phyloP scores from a whole-genome alignment of 495 filamentous ascomycete species.

The Lentithecium fluviatile region DNA sequence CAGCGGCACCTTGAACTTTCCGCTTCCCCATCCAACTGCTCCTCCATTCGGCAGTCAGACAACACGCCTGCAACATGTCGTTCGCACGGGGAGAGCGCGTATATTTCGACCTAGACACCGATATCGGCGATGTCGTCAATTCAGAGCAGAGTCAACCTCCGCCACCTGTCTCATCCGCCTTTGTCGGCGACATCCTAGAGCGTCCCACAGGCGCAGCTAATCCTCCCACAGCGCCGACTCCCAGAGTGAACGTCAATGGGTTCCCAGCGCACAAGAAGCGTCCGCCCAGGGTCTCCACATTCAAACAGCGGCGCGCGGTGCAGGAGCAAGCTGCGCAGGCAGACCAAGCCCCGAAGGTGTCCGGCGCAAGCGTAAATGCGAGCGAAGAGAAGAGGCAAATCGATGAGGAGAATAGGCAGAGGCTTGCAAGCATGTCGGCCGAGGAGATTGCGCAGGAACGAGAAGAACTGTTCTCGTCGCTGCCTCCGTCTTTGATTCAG shows the following conservation, averaged over 20 bases:
- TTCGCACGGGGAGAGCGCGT: slow-evolving; percentile 33
- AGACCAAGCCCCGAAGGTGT: not conserved
- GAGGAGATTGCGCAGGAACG: slow-evolving; percentile 76
- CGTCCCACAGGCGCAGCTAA: slow-evolving; percentile 55
- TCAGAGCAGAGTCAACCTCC: slow-evolving; percentile 3
- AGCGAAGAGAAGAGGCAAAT: slow-evolving; percentile 67
- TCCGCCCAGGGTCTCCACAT: slow-evolving; percentile 60
- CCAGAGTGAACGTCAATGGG: slow-evolving; percentile 61
- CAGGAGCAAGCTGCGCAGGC: not conserved
- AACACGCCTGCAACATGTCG: slow-evolving; percentile 21
- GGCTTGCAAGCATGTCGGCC: slow-evolving; percentile 74
- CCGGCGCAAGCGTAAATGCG: not conserved
- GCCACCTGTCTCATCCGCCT: slow-evolving; percentile 25
- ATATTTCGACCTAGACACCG: slow-evolving; percentile 25
- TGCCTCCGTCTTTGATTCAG: slow-evolving; percentile 72
- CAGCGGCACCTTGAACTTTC: too few species aligned
- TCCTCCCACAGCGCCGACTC: slow-evolving; percentile 63
- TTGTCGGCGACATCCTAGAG: slow-evolving; percentile 80
- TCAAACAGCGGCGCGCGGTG: slow-evolving; percentile 62
- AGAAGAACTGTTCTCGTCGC: slow-evolving; percentile 65
- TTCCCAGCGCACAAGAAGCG: slow-evolving; percentile 87
- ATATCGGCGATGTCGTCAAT: not conserved
- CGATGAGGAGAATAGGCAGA: slow-evolving; percentile 74
- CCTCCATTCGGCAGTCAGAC: too few species aligned
- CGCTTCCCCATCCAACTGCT: too few species aligned